Conservation (phyloP, 2,329 filamentous ascomycete species). For the Alternaria novae-zelandiae region DNA sequence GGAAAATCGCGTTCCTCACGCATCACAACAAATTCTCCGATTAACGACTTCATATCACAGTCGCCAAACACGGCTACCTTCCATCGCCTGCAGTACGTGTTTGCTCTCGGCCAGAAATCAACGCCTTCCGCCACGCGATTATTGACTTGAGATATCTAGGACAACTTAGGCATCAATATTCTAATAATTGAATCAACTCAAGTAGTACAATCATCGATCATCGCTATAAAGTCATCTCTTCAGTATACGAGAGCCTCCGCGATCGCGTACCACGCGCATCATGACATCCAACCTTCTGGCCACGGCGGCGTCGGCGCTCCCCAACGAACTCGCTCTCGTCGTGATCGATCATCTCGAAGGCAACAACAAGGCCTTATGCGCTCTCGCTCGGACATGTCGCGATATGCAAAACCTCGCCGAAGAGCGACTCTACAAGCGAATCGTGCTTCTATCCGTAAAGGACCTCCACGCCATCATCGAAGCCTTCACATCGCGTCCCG, state of each 20-base stretch:
- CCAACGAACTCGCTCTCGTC: constrained; percentile 38
- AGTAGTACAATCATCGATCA: background rate
- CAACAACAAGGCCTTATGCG: constrained; percentile 31
- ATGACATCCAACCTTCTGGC: constrained; percentile 26
- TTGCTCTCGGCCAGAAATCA: background rate
- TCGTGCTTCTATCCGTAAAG: constrained; percentile 35
- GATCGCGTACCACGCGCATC: background rate
- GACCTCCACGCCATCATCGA: constrained; percentile 33
- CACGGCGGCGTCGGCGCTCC: constrained; percentile 23
- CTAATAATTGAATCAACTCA: background rate
- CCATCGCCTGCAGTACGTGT: background rate
- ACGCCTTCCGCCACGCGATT: background rate
- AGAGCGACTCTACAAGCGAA: constrained; percentile 40
- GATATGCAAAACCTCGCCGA: constrained; percentile 40
- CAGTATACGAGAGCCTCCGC: background rate
- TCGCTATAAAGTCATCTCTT: background rate
- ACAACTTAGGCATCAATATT: background rate
- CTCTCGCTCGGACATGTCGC: constrained; percentile 39
- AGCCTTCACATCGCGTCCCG: constrained; percentile 30
- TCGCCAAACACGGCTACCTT: too few relatives aligned
- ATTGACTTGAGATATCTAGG: background rate
- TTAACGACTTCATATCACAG: background rate
- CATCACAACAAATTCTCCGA: background rate
- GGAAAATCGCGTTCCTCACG: constrained; percentile 1
- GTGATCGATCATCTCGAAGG: constrained; percentile 35